Evolutionary conservation across 768 basidiomycete species (phyloP).

Genomic region (Trichaptum fuscoviolaceum): DNA sequence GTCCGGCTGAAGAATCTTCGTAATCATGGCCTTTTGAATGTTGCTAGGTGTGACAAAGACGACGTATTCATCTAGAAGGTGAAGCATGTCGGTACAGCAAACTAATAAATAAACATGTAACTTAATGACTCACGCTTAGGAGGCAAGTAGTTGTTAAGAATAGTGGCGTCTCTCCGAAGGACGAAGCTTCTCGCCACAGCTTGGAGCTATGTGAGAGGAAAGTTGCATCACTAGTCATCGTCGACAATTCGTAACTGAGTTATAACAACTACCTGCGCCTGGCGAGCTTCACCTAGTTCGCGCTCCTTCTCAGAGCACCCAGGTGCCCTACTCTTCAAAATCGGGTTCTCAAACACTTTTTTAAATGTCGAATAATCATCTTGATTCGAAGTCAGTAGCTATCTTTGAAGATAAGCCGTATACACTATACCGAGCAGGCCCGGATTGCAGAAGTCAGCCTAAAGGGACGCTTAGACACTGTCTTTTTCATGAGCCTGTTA

Average conservation of each 20-base stretch:
- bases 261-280: conserved; percentile 54
- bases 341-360: conserved; percentile 81
- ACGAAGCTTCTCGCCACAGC: conserved; percentile 84
- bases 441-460: conserved; percentile 95
- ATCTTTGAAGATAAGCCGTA: conserved; percentile 1
- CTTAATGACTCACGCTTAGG: conserved; percentile 67
- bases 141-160: conserved; percentile 80
- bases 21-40: conserved; percentile 79
- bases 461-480: conserved; percentile 6
- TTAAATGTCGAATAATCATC: conserved; percentile 75
- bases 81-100: neutral
- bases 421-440: conserved; percentile 64
- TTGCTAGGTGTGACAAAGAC: conserved; percentile 88
- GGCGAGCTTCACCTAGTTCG: conserved; percentile 73
- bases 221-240: neutral
- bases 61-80: conserved; percentile 86
- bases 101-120: neutral
- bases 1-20: conserved; percentile 66
- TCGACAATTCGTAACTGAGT: neutral
- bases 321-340: conserved; percentile 79
- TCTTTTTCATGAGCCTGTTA: neutral
- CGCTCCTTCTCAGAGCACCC: conserved; percentile 66
- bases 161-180: conserved; percentile 77
- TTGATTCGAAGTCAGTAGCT: conserved; percentile 22
- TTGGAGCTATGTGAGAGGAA: conserved; percentile 44